Evolutionary conservation across 192 early-diverging fungal species (phyloP), one percentile per base, ranked within the genome.

Genomic region (Powellomyces hirtus): DNA sequence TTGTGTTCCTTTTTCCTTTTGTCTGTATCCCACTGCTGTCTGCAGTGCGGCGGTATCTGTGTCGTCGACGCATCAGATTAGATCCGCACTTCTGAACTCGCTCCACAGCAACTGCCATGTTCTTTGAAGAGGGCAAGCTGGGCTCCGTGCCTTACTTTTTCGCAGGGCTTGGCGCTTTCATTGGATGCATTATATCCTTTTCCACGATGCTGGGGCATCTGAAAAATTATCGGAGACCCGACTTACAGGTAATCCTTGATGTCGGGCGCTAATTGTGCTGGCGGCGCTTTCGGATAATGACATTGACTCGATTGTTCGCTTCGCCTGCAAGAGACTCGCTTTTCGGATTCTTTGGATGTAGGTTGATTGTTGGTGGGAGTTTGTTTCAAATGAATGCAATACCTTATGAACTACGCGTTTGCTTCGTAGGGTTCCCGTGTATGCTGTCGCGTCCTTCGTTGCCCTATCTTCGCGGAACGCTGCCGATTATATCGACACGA

Each of bases 391-490:
- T n/a, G n/a, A n/a, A n/a, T n/a, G n/a, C n/a, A n/a, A n/a, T n/a
- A n/a, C n/a, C n/a, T n/a, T n/a, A n/a, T n/a, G n/a, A n/a, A n/a
- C n/a, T n/a, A n/a, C n/a, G n/a, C n/a, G n/a, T n/a, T n/a, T n/a
- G n/a, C n/a, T n/a, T n/a, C n/a, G 62, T 70, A 88, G 88, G 88
- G 92, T 94, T 6, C 95, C 95, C 4, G 83, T 97, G 29, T 97
- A 94, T 66, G 92, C 90, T 27, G 71, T 96, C 22, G 89, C 92
- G 5, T 92, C 94, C 0, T 88, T 89, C 72, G 81, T 85, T 1
- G 86, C 86, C 10, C 77, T 98, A 44, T 78, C 88, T 2, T 94
- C 92, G n/a, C 72, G 85, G 20, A 73, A 80, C 37, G 77, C 82
- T 4, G 88, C 93, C 24, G 90, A 91, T 58, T 96, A 93, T 61